Evolutionary conservation across 2,329 filamentous ascomycete genomes (phyloP), one percentile per base, ranked within the genome.

Genomic region (Arachnomyces sp.): DNA sequence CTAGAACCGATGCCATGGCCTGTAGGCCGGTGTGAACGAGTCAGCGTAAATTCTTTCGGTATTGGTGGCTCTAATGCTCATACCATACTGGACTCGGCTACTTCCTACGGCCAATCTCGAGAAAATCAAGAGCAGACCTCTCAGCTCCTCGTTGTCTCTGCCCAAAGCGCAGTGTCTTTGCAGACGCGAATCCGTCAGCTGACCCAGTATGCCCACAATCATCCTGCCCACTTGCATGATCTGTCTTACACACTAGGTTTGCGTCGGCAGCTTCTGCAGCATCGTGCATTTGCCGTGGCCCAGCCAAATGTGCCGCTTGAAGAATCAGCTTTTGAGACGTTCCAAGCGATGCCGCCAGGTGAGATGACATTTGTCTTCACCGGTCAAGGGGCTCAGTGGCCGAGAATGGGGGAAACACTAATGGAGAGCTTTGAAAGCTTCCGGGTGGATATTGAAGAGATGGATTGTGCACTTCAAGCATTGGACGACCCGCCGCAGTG

Each of bases 221-320:
- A 48, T 55, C 53, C 1, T 17, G 41, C 3, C 5, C 31, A 40
- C 16, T 29, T 52, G 12, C 13, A 31, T 3, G 46, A 52, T 29
- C 39, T 57, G 1, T 49, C 51, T 2, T 56, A 51, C 31, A 59
- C 55, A 2, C 43, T 58, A 8, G 49, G 45, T 1, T 35, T 36
- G 2, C 29, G 42, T 28, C 39, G 53, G 39, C 45, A 46, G n/a
- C 44, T 48, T 30, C 40, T 49, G 13, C 37, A 43, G 4, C 36
- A 52, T 25, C 42, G 52, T 4, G 43, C 46, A n/a, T 55, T 49
- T 32, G 12, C 15, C 14, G 13, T 17, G 18, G n/a, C 40, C 7
- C 31, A 43, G 7, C 18, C 39, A 6, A 28, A 21, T 15, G 12
- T 11, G 35, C 17, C 21, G 29, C 7, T 15, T 9, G 9, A 28